Conservation (phyloP, 306 rosid genomes). For the Prunus salicina region DNA sequence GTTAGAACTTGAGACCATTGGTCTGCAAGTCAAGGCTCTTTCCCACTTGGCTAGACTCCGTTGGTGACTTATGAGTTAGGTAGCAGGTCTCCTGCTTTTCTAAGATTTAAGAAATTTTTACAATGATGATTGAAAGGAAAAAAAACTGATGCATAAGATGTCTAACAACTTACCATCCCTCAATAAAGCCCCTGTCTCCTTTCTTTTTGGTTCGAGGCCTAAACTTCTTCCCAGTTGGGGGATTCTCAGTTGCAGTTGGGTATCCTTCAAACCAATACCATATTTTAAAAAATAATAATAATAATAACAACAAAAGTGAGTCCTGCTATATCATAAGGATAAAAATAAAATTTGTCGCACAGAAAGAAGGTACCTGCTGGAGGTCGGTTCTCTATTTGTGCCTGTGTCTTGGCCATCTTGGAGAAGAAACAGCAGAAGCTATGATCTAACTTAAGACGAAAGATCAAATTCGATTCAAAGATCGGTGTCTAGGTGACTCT, state of each 20-base stretch:
- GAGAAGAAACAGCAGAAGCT: constrained; percentile 8
- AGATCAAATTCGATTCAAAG: no score
- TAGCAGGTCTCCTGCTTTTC: no score
- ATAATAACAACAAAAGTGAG: constrained; percentile 9
- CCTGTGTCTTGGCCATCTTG: constrained; percentile 51
- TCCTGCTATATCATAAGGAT: not conserved
- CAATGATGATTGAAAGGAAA: not conserved
- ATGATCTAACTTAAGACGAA: not conserved
- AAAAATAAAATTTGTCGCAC: not conserved
- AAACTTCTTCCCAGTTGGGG: constrained; percentile 40
- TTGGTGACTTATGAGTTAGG: not conserved
- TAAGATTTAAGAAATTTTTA: not conserved
- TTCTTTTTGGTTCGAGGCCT: constrained; percentile 37
- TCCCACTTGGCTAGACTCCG: no score
- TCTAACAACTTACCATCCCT: constrained; percentile 59
- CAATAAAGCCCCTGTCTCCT: constrained; percentile 78
- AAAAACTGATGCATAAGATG: not conserved
- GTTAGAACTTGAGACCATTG: no score
- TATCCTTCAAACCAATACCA: constrained; percentile 47
- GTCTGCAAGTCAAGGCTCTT: no score
- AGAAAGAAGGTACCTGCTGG: constrained; percentile 47
- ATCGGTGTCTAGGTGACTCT: not conserved
- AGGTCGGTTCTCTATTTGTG: constrained; percentile 47
- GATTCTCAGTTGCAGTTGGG: constrained; percentile 50
- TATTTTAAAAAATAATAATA: no score